A percentile compares a stretch with the other conserved stretches of the same genome.
Conservation (phyloP, 148 eudicot genomes). For the Fallopia convolvulus region DNA sequence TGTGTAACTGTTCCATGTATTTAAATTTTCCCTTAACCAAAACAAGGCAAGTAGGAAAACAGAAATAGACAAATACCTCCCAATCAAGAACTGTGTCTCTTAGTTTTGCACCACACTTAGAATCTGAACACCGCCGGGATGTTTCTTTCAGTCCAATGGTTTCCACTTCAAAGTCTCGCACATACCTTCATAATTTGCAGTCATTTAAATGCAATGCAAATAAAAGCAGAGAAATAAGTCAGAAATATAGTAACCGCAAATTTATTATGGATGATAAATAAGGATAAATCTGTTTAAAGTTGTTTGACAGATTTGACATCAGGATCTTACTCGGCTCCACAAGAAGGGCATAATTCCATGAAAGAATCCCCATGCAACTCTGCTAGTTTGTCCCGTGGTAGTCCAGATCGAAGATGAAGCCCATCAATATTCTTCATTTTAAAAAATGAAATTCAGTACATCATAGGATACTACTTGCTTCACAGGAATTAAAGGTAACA, state of each 20-base stretch:
- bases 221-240: neutral
- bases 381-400: constrained; percentile 78
- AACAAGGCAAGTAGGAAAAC: neutral
- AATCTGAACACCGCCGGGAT: constrained; percentile 58
- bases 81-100: constrained; percentile 94
- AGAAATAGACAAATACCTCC: constrained; percentile 55
- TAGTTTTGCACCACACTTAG: constrained; percentile 57
- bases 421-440: constrained; percentile 78
- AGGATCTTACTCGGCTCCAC: constrained; percentile 79
- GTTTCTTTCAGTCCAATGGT: constrained; percentile 94
- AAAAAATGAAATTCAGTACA: constrained; percentile 6
- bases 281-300: neutral
- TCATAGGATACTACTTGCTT: neutral
- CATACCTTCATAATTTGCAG: constrained; percentile 44
- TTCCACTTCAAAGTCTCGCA: constrained; percentile 96
- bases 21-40: neutral
- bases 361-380: constrained; percentile 96
- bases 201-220: neutral
- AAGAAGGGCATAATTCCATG: constrained; percentile 77
- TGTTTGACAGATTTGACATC: constrained; percentile 7
- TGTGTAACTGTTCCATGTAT: neutral
- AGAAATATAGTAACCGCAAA: neutral
- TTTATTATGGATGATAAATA: neutral
- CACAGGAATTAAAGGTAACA: constrained; percentile 10
- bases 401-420: constrained; percentile 92